phyloP scores from a whole-genome alignment of 768 basidiomycete genomes.

The Pisolithus albus region DNA sequence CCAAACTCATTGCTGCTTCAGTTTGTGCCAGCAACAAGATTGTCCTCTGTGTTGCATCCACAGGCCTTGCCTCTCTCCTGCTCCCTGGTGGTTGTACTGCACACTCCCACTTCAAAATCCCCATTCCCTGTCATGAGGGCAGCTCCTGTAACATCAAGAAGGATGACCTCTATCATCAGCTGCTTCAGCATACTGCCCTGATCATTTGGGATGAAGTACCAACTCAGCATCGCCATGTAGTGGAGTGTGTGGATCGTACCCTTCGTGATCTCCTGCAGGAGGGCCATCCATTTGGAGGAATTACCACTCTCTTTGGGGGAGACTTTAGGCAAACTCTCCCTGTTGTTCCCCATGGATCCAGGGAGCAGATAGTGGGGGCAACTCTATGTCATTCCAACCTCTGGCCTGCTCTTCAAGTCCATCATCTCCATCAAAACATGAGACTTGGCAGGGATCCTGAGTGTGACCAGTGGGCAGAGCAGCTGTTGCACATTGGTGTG shows the following conservation, averaged over 20 bases:
- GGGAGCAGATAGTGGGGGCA: constrained; percentile 32
- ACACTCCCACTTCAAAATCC: constrained; percentile 43
- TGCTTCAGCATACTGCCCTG: constrained; percentile 26
- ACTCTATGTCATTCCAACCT: constrained; percentile 29
- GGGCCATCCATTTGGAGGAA: constrained; percentile 35
- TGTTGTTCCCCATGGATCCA: constrained; percentile 32
- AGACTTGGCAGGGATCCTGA: constrained; percentile 20
- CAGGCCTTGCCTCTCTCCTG: constrained; percentile 42
- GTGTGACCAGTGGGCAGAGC: constrained; percentile 28
- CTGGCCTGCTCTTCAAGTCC: constrained; percentile 29
- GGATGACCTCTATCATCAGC: constrained; percentile 21
- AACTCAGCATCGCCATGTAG: constrained; percentile 30
- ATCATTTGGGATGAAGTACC: constrained; percentile 42
- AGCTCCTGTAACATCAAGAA: constrained; percentile 32
- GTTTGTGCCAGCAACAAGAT: constrained; percentile 24
- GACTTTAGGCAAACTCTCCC: constrained; percentile 45
- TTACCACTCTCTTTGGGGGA: constrained; percentile 42
- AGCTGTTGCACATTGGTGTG: constrained; percentile 34
- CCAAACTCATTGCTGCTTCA: constrained; percentile 28
- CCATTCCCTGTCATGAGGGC: constrained; percentile 27
- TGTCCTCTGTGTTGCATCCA: constrained; percentile 44
- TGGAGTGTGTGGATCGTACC: constrained; percentile 37
- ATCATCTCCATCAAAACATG: constrained; percentile 36
- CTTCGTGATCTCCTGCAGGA: constrained; percentile 27
- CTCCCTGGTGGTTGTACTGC: constrained; percentile 38